Evolutionary conservation across 768 basidiomycete species (phyloP).

Genomic region (Russula abietina): DNA sequence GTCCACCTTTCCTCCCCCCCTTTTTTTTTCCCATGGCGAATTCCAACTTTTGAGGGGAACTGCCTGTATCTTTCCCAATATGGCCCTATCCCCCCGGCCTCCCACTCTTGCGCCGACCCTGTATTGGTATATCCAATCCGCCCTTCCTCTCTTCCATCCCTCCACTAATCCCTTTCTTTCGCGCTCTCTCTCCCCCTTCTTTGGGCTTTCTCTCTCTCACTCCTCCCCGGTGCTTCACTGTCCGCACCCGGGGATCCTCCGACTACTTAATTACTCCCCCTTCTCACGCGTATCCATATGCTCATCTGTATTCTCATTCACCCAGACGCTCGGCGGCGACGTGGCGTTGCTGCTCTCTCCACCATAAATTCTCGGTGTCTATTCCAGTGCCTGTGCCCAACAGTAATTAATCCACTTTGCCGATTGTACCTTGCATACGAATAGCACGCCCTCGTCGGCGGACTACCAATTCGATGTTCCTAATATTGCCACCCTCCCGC

Average conservation of each 20-base stretch:
- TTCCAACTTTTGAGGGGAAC: constrained; percentile 23
- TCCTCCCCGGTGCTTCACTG: constrained; percentile 2
- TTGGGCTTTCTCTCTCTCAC: not conserved
- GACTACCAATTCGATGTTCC: not conserved
- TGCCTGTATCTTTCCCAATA: constrained; percentile 16
- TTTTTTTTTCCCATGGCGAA: constrained; percentile 26
- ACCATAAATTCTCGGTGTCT: not conserved
- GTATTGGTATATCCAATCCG: not conserved
- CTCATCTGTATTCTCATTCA: not conserved
- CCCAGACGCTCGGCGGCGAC: not conserved
- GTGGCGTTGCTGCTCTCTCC: not conserved
- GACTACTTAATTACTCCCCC: not conserved
- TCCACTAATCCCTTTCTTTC: not conserved
- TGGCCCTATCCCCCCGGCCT: constrained; percentile 12
- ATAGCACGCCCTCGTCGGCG: not conserved
- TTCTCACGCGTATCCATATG: not conserved
- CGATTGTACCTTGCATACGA: not conserved
- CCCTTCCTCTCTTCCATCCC: constrained; percentile 1
- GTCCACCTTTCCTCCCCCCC: constrained; percentile 21
- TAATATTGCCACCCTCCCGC: not conserved
- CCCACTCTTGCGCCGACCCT: constrained; percentile 11
- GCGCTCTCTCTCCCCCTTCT: not conserved
- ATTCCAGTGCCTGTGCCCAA: not conserved
- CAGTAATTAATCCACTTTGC: not conserved
- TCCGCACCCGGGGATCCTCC: constrained; percentile 9